Evolutionary conservation across 75 land plant species (phyloP).

Genomic region (Gnetum montanum): DNA sequence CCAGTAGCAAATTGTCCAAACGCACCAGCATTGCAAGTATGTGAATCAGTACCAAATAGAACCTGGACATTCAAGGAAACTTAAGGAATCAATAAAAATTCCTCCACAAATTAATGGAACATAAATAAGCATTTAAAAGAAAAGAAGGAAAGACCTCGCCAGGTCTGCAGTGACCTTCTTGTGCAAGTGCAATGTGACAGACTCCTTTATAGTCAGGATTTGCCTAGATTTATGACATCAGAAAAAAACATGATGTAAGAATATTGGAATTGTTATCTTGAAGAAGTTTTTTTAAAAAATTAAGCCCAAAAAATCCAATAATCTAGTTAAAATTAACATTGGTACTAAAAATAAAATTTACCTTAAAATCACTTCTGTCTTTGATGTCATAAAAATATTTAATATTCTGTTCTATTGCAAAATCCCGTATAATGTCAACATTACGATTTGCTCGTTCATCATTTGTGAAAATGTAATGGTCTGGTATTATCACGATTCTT

Average conservation of each 20-base stretch:
- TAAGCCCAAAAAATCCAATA: not conserved
- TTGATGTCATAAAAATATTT: constrained; percentile 94
- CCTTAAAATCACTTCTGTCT: constrained; percentile 86
- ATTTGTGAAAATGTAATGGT: constrained; percentile 88
- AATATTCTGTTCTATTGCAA: constrained; percentile 76
- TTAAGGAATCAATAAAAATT: not conserved
- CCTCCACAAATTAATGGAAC: not conserved
- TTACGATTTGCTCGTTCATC: constrained; percentile 96
- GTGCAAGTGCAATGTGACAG: constrained; percentile 94
- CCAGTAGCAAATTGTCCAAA: constrained; percentile 99
- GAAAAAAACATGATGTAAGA: not conserved
- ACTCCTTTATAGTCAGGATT: constrained; percentile 98
- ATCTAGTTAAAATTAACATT: not conserved
- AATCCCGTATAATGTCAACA: constrained; percentile 94
- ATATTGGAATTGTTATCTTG: too few relatives aligned
- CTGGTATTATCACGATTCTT: constrained; percentile 89
- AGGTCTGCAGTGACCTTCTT: constrained; percentile 97
- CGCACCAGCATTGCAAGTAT: constrained; percentile 96
- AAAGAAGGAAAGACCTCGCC: constrained; percentile 60
- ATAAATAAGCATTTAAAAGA: not conserved
- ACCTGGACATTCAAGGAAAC: constrained; percentile 29
- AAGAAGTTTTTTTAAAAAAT: not conserved
- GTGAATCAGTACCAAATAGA: constrained; percentile 90
- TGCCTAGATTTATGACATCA: constrained; percentile 26
- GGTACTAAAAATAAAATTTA: constrained; percentile 2